Evolutionary conservation across 306 rosid species (phyloP), one percentile per base, ranked within the genome.

Genomic region (Glycine soja): DNA sequence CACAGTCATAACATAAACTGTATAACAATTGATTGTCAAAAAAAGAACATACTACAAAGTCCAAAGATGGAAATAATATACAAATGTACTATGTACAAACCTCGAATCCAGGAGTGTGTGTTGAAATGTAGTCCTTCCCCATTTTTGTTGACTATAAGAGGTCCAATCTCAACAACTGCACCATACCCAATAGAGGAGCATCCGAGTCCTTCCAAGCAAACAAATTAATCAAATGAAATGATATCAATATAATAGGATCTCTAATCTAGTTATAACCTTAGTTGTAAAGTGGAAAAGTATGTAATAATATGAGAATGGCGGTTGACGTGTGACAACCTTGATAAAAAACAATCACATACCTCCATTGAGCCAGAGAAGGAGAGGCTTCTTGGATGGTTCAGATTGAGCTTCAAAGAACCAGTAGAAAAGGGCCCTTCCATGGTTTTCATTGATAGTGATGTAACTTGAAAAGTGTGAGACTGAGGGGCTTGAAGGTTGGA

Each of bases 371-470:
- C 92, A 89, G 24, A 89, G 88, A 64, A 89, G 92, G 5, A 89
- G 84, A 74, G 92, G 92, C 82, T 80, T 89, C 0, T 82, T 80
- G 70, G 87, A 82, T 0, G 90, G 82, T 19, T 89, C 45, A 82
- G 88, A 77, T 66, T 86, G 87, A 89, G 92, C 92, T 85, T 89
- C 90, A 74, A 84, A 87, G 81, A 89, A 89, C 92, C 92, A 89
- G 61, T 89, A 89, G 82, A 89, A 89, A 69, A 89, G 88, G 64
- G 90, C 90, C 51, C 92, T 89, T 12, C 92, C 92, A 63, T 85
- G 85, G 7, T 47, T 84, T 82, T 81, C 73, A 80, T 86, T 80
- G 85, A 89, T 87, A 69, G 79, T 84, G 84, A 89, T 74, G 61
- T 89, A 75, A 72, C 92, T 90, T 54, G 92, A 84, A 68, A 89